Conservation (phyloP, 2,329 filamentous ascomycete species). For the Hyphodiscus sp. region DNA sequence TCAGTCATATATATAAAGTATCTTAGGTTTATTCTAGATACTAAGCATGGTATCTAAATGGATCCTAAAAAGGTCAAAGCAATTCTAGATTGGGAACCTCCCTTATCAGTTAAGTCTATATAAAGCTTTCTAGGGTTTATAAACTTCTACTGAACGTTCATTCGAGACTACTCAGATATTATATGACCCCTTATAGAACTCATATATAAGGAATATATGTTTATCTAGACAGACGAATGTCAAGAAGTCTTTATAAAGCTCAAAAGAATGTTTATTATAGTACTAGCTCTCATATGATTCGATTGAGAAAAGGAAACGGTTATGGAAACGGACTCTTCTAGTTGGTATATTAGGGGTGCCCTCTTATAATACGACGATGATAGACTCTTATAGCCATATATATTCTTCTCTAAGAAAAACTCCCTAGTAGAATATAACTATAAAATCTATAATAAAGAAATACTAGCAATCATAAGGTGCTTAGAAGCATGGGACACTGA, state of each 20-base stretch:
- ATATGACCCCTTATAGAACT: not conserved
- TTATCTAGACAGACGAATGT: not conserved
- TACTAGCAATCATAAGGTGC: too few species aligned
- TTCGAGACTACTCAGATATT: not conserved
- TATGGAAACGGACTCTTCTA: not conserved
- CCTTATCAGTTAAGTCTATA: not conserved
- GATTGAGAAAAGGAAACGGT: not conserved
- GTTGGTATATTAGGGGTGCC: not conserved
- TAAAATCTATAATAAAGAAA: too few species aligned
- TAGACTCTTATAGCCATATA: not conserved
- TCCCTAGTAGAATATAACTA: not conserved
- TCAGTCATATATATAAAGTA: constrained; percentile 11
- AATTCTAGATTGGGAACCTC: constrained; percentile 10
- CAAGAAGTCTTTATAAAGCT: not conserved
- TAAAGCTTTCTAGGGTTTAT: constrained; percentile 1
- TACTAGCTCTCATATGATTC: not conserved
- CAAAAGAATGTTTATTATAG: not conserved
- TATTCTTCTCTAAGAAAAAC: not conserved
- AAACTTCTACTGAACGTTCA: constrained; percentile 3
- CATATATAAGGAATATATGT: not conserved
- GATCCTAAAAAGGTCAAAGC: constrained; percentile 16
- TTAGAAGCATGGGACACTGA: not conserved
- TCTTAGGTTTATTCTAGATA: constrained; percentile 14
- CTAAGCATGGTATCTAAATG: constrained; percentile 10
- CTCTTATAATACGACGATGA: not conserved